Conservation (phyloP, 345 rosid genomes). For the Aethionema arabicum region DNA sequence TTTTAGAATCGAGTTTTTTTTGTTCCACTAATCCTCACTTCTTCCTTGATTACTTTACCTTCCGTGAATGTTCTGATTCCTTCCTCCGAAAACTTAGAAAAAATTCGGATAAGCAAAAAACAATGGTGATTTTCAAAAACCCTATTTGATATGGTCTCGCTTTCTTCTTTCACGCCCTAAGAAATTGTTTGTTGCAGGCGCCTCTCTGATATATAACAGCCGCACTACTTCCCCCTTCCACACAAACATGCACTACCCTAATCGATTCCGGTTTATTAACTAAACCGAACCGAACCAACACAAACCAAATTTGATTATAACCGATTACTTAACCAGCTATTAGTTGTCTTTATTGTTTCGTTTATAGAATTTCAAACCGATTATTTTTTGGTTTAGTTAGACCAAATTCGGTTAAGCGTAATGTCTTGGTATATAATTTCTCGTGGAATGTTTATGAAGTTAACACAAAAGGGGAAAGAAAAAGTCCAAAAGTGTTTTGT, state of each 20-base stretch:
- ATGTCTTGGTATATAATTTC: neutral
- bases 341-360: no score
- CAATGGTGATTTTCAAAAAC: slow-evolving; percentile 39
- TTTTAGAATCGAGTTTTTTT: slow-evolving; percentile 1
- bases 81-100: slow-evolving; percentile 30
- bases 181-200: slow-evolving; percentile 17
- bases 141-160: slow-evolving; percentile 63
- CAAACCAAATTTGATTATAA: neutral
- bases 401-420: neutral
- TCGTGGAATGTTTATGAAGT: neutral
- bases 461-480: neutral
- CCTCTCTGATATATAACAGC: slow-evolving; percentile 44
- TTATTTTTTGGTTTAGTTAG: slow-evolving; percentile 19
- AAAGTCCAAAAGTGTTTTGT: slow-evolving; percentile 5
- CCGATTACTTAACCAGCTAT: no score
- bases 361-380: no score
- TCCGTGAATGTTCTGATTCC: slow-evolving; percentile 22
- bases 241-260: slow-evolving; percentile 45
- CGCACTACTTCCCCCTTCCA: slow-evolving; percentile 27
- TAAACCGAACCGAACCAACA: neutral
- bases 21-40: neutral
- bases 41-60: slow-evolving; percentile 26
- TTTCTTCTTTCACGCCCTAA: slow-evolving; percentile 58
- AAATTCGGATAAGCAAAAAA: slow-evolving; percentile 24
- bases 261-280: slow-evolving; percentile 39